Evolutionary conservation across 2,329 filamentous ascomycete genomes (phyloP), one percentile per base, ranked within the genome.

Genomic region (Neopestalotiopsis rosae): DNA sequence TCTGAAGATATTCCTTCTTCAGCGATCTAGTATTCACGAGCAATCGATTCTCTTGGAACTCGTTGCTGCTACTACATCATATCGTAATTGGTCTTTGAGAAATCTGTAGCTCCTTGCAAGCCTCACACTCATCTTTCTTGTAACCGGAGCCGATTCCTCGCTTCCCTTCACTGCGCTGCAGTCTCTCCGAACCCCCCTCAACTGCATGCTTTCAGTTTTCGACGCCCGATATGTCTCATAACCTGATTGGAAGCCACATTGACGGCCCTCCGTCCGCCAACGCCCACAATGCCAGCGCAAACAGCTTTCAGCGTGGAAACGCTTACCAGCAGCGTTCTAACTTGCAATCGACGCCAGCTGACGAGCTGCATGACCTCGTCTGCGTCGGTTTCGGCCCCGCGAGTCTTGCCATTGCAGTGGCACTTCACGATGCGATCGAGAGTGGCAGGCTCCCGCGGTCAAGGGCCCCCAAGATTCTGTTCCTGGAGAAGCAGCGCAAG

Each of bases 301-400:
- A 70, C 45, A 66, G 67, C 56, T 24, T 42, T 45, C 66, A 49
- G 42, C 40, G 49, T 20, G n/a, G 17, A 40, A n/a, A 38, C 69
- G 65, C 30, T 24, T n/a, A 17, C 5, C 64, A 56, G 14, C 52
- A 17, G 30, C 40, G 67, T 38, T 86, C 86, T 12, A 81, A 83
- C 69, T 81, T 92, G 17, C 83, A 80, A 65, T 81, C 87, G n/a
- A 85, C 87, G 2, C 81, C 85, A 32, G 79, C 86, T 66, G 87
- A 91, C 71, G 88, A 92, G 64, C 83, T 94, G 40, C 91, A 95
- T 78, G 95, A 98, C 79, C 85, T 98, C 66, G 85, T 98, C 73
- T 97, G 94, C 80, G 90, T 97, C 68, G 95, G 95, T 30, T 98
- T 98, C 78, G 95, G 95, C 7, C 95, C 95, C 24, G 95, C 95